Evolutionary conservation across 805 yeast genomes (phyloP).

Genomic region (Teunomyces pallodes): DNA sequence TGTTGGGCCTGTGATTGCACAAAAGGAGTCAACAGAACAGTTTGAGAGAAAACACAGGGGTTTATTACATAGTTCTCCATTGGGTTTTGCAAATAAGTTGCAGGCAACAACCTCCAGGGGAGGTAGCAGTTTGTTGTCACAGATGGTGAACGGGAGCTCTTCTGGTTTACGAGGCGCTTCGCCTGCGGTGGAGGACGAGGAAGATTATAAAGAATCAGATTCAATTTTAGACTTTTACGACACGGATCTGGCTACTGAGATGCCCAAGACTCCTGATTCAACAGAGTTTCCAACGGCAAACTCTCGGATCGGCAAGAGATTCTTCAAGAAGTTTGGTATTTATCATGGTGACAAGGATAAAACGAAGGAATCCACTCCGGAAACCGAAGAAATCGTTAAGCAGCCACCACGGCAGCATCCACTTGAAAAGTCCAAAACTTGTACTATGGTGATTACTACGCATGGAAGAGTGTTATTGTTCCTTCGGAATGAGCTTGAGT

Average conservation of each 20-base stretch:
- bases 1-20: slow-evolving; percentile 50
- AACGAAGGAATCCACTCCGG: background rate
- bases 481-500: slow-evolving; percentile 38
- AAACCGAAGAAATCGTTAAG: background rate
- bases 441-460: slow-evolving; percentile 58
- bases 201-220: slow-evolving; percentile 56
- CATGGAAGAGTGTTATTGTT: slow-evolving; percentile 64
- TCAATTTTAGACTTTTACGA: slow-evolving; percentile 58
- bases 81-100: slow-evolving; percentile 35
- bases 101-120: slow-evolving; percentile 18
- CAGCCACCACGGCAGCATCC: slow-evolving; percentile 8
- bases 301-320: slow-evolving; percentile 7
- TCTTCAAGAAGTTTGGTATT: slow-evolving; percentile 17
- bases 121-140: slow-evolving; percentile 32
- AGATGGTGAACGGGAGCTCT: slow-evolving; percentile 36
- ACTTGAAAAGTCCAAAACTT: slow-evolving; percentile 39
- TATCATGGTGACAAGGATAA: slow-evolving; percentile 7
- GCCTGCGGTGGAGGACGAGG: slow-evolving; percentile 19
- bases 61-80: slow-evolving; percentile 55
- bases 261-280: slow-evolving; percentile 6
- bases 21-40: slow-evolving; percentile 41
- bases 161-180: slow-evolving; percentile 20
- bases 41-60: slow-evolving; percentile 62
- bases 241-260: slow-evolving; percentile 13
- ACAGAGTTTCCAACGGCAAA: background rate